phyloP scores from a whole-genome alignment of 2,329 filamentous ascomycete genomes.

The Aspergillus tubingensis region DNA sequence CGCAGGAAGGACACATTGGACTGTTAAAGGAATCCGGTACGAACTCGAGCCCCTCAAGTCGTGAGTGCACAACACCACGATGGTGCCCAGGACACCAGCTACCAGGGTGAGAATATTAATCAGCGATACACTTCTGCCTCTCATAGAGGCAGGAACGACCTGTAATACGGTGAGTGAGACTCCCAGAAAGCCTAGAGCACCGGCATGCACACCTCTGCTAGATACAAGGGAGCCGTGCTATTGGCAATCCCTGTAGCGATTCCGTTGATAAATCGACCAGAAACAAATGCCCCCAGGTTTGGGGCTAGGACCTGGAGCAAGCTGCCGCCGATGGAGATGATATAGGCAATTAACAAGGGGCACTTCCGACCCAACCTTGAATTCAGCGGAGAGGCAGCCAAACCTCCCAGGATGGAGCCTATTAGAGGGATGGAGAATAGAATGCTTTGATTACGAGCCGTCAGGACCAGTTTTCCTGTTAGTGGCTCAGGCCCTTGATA shows the following conservation, averaged over 20 bases:
- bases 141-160: conserved; percentile 36
- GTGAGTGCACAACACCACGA: conserved; percentile 36
- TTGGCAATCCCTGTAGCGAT: conserved; percentile 36
- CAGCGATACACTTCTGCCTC: conserved; percentile 34
- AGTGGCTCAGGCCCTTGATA: conserved; percentile 33
- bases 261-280: conserved; percentile 35
- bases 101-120: conserved; percentile 36
- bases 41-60: conserved; percentile 27
- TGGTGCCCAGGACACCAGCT: conserved; percentile 36
- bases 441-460: conserved; percentile 39
- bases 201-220: conserved; percentile 31
- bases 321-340: conserved; percentile 35
- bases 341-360: conserved; percentile 36
- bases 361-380: conserved; percentile 38
- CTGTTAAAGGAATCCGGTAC: conserved; percentile 40
- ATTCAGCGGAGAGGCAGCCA: conserved; percentile 36
- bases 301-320: conserved; percentile 41
- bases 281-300: conserved; percentile 36
- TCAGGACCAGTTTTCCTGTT: conserved; percentile 27
- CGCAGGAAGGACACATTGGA: conserved; percentile 37
- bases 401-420: conserved; percentile 36
- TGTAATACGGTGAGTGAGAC: conserved; percentile 5
- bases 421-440: conserved; percentile 40
- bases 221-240: conserved; percentile 39
- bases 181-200: neutral